These are phyloP conservation scores for Murraya koenigii DNA, from an alignment of 345 rosid genomes.

Conservation along the genomic window DNA sequence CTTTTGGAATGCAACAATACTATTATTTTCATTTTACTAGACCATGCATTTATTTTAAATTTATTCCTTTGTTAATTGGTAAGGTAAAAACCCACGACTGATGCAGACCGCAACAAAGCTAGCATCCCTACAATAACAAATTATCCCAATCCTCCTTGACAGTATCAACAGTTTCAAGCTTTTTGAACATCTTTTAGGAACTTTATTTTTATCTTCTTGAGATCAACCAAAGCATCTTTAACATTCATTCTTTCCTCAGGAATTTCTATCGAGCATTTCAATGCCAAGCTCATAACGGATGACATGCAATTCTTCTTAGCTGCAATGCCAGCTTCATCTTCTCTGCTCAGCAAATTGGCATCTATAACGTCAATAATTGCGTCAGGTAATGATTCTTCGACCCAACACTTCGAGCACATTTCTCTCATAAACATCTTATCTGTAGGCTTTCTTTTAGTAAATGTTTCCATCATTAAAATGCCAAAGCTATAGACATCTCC, in stretches of 20 bases:
- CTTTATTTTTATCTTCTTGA: background rate
- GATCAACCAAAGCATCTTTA: background rate
- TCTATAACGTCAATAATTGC: background rate
- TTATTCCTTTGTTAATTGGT: too few relatives aligned
- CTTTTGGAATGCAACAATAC: too few relatives aligned
- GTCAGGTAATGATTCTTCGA: background rate
- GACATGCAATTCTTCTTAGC: constrained; percentile 12
- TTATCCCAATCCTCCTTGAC: too few relatives aligned
- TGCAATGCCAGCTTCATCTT: background rate
- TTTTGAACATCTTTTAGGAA: background rate
- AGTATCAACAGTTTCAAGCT: too few relatives aligned
- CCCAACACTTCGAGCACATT: constrained; percentile 16
- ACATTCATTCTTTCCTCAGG: background rate
- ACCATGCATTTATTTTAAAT: too few relatives aligned
- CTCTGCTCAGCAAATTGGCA: background rate
- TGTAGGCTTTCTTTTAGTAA: constrained; percentile 14
- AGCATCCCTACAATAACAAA: too few relatives aligned
- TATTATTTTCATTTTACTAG: too few relatives aligned
- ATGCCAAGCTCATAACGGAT: background rate
- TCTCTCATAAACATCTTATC: constrained; percentile 12
- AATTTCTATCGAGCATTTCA: background rate
- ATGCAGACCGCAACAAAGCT: too few relatives aligned
- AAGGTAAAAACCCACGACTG: too few relatives aligned
- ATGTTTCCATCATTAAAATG: constrained; percentile 13
- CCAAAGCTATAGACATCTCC: constrained; percentile 20